phyloP scores from a whole-genome alignment of 2,329 filamentous ascomycete species.

The Graphiopsis chlorocephala region DNA sequence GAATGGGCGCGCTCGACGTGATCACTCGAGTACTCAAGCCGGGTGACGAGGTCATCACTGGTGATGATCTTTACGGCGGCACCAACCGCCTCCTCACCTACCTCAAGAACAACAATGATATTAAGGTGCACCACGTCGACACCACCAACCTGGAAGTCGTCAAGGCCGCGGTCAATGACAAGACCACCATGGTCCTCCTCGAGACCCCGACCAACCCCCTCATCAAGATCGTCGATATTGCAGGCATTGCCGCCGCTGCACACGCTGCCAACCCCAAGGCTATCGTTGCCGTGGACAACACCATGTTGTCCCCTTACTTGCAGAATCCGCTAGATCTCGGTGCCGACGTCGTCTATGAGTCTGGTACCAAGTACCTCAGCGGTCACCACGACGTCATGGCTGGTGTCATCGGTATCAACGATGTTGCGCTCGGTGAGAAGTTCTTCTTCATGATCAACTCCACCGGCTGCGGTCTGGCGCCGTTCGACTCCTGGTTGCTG shows the following conservation, averaged over 20 bases:
- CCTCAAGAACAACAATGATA: slow-evolving; percentile 82
- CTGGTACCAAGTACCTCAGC: slow-evolving; percentile 94
- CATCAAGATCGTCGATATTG: slow-evolving; percentile 96
- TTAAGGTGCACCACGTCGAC: slow-evolving; percentile 93
- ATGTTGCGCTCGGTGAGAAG: slow-evolving; percentile 75
- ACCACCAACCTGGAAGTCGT: slow-evolving; percentile 78
- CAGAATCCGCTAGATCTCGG: slow-evolving; percentile 91
- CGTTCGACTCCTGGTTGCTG: slow-evolving; percentile 93
- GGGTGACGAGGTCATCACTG: slow-evolving; percentile 94
- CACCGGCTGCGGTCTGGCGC: slow-evolving; percentile 88
- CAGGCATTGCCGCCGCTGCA: slow-evolving; percentile 69
- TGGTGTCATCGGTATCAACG: slow-evolving; percentile 89
- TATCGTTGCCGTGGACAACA: slow-evolving; percentile 93
- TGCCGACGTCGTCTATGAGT: slow-evolving; percentile 95
- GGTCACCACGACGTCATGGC: slow-evolving; percentile 99
- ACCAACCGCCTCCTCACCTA: slow-evolving; percentile 93
- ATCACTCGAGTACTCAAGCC: slow-evolving; percentile 87
- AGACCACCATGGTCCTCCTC: slow-evolving; percentile 92
- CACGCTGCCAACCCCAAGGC: slow-evolving; percentile 76
- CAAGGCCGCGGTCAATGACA: slow-evolving; percentile 64
- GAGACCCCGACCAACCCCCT: slow-evolving; percentile 97
- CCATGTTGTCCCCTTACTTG: slow-evolving; percentile 95
- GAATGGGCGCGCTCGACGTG: slow-evolving; percentile 96
- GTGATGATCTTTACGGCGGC: slow-evolving; percentile 94
- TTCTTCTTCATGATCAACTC: slow-evolving; percentile 97